Conservation (phyloP, 2,329 filamentous ascomycete species). For the Paraphoma sp. region DNA sequence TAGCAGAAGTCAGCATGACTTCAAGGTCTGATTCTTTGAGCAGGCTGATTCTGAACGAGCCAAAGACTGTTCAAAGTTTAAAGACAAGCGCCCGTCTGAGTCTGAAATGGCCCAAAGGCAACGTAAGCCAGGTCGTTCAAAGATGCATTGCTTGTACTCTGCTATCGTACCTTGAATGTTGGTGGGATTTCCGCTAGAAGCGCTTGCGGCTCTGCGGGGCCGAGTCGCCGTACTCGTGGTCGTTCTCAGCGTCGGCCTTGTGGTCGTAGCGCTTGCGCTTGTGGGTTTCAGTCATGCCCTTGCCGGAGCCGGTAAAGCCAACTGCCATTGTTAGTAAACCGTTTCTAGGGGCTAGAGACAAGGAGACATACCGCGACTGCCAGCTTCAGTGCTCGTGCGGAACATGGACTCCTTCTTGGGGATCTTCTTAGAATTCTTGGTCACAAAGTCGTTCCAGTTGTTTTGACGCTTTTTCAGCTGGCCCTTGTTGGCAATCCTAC, state of each 20-base stretch:
- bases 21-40: neutral
- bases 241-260: slow-evolving; percentile 40
- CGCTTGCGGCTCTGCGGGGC: slow-evolving; percentile 9
- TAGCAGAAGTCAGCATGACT: slow-evolving; percentile 12
- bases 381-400: slow-evolving; percentile 83
- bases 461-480: slow-evolving; percentile 88
- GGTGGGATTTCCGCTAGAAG: slow-evolving; percentile 1
- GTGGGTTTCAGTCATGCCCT: slow-evolving; percentile 92
- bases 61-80: neutral
- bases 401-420: slow-evolving; percentile 99
- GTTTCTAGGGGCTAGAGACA: too few species aligned
- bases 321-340: slow-evolving; percentile 62
- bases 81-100: slow-evolving; percentile 11
- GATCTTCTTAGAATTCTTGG: slow-evolving; percentile 52
- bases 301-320: slow-evolving; percentile 93
- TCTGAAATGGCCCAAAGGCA: slow-evolving; percentile 18
- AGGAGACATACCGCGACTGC: slow-evolving; percentile 75
- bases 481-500: slow-evolving; percentile 86
- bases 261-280: slow-evolving; percentile 85
- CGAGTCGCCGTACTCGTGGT: slow-evolving; percentile 21
- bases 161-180: slow-evolving; percentile 2
- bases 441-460: slow-evolving; percentile 88
- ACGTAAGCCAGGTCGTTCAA: slow-evolving; percentile 26
- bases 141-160: slow-evolving; percentile 1
- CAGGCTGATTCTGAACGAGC: neutral